Conservation (phyloP, 1,284 basidiomycete genomes). For the Ustilago loliicola region DNA sequence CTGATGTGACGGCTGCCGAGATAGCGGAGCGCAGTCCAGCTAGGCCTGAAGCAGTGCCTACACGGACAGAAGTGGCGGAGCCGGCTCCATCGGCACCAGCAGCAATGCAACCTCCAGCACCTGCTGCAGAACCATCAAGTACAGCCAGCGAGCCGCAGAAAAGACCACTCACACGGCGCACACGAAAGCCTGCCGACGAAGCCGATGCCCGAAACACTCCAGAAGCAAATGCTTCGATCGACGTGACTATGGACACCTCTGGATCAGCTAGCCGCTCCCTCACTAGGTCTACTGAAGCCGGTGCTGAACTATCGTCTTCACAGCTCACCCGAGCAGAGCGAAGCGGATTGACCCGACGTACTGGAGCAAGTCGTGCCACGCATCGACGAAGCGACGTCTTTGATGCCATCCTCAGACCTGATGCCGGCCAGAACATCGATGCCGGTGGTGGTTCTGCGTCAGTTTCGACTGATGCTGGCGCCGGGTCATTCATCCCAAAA, state of each 20-base stretch:
- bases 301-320: constrained; percentile 12
- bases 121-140: constrained; percentile 3
- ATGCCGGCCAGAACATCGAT: background rate
- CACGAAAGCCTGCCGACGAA: constrained; percentile 26
- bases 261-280: background rate
- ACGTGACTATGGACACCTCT: background rate
- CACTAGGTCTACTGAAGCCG: background rate
- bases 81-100: background rate
- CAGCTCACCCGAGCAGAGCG: constrained; percentile 26
- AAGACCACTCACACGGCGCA: constrained; percentile 45
- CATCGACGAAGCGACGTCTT: constrained; percentile 49
- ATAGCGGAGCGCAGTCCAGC: background rate
- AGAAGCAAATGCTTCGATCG: background rate
- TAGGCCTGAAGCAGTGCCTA: too few relatives aligned
- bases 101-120: background rate
- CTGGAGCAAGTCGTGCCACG: constrained; percentile 32
- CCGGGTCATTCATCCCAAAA: constrained; percentile 14
- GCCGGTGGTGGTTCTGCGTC: background rate
- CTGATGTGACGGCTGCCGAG: constrained; percentile 13
- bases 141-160: constrained; percentile 18
- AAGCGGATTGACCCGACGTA: constrained; percentile 40
- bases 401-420: constrained; percentile 31
- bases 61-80: background rate
- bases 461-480: background rate
- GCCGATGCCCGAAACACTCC: background rate